A percentile compares a stretch with the other conserved stretches of the same genome.
These are phyloP conservation scores for Aspergillus egyptiacus DNA, from an alignment of 495 filamentous ascomycete genomes.

Conservation along the genomic window DNA sequence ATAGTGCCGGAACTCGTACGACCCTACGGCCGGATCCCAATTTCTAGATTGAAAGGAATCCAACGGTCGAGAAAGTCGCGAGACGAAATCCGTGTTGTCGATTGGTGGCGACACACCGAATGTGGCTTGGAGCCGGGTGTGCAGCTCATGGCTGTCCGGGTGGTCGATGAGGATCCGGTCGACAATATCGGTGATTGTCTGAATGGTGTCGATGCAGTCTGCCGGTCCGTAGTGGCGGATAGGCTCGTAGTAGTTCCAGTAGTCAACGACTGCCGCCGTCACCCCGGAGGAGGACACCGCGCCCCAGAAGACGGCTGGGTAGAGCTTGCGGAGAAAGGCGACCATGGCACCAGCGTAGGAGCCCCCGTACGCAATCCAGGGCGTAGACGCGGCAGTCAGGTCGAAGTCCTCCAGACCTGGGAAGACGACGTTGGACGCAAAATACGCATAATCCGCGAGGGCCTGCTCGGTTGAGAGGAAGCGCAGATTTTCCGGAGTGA, in stretches of 20 bases:
- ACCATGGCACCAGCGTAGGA: constrained; percentile 70
- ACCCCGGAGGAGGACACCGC: constrained; percentile 68
- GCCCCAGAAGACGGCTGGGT: constrained; percentile 64
- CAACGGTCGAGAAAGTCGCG: constrained; percentile 45
- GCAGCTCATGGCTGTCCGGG: constrained; percentile 37
- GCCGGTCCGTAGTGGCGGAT: constrained; percentile 51
- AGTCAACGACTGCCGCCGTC: constrained; percentile 64
- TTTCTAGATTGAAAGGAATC: constrained; percentile 55
- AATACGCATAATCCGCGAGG: constrained; percentile 65
- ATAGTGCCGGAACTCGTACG: constrained; percentile 49
- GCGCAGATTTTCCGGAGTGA: constrained; percentile 59
- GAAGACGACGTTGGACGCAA: constrained; percentile 61
- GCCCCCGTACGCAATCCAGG: constrained; percentile 68
- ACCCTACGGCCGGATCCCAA: constrained; percentile 61
- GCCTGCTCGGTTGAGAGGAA: constrained; percentile 74
- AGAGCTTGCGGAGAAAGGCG: constrained; percentile 61
- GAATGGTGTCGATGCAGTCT: constrained; percentile 49
- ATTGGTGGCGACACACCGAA: constrained; percentile 57
- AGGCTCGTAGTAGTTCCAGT: constrained; percentile 65
- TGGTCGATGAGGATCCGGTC: constrained; percentile 59
- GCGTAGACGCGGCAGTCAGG: constrained; percentile 49
- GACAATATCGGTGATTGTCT: constrained; percentile 53
- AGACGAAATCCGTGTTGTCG: constrained; percentile 57
- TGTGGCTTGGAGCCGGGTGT: constrained; percentile 47
- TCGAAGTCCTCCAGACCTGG: constrained; percentile 55